These are phyloP conservation scores for Tolypocladium nubicola DNA, from an alignment of 2,329 filamentous ascomycete genomes.

Conservation along the genomic window DNA sequence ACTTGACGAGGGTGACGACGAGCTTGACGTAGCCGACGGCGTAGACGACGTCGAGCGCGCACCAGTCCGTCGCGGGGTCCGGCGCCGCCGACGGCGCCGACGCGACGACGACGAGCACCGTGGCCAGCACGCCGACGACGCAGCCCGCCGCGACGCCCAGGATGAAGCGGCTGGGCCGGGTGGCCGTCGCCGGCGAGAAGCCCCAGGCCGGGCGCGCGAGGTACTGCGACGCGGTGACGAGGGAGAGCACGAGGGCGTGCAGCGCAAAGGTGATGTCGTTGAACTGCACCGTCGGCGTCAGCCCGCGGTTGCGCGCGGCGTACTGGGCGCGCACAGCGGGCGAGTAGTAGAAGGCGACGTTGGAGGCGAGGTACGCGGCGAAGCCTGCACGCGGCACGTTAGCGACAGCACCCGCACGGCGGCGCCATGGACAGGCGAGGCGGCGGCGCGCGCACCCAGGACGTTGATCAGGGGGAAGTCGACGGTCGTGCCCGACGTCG, in stretches of 20 bases:
- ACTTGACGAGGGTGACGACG: slow-evolving; percentile 81
- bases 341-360: slow-evolving; percentile 67
- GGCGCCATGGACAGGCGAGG: background rate
- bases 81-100: slow-evolving; percentile 3
- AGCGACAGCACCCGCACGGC: background rate
- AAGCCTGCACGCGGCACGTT: slow-evolving; percentile 43
- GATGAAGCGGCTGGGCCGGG: slow-evolving; percentile 49
- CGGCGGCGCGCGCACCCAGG: slow-evolving; percentile 32
- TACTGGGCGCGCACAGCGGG: slow-evolving; percentile 71
- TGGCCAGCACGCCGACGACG: slow-evolving; percentile 44
- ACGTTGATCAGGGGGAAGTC: slow-evolving; percentile 76
- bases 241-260: slow-evolving; percentile 65
- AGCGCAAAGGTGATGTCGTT: slow-evolving; percentile 86
- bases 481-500: slow-evolving; percentile 74
- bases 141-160: slow-evolving; percentile 61
- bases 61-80: slow-evolving; percentile 39
- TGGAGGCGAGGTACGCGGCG: slow-evolving; percentile 65
- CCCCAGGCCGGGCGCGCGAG: slow-evolving; percentile 65
- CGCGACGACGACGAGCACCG: slow-evolving; percentile 35
- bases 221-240: slow-evolving; percentile 66
- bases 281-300: slow-evolving; percentile 72
- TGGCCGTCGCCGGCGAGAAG: slow-evolving; percentile 51
- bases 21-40: slow-evolving; percentile 83
- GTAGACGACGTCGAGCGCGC: slow-evolving; percentile 53
- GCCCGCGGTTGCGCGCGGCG: slow-evolving; percentile 63